Conservation (phyloP, 73 alveolate genomes). For the Breviolum minutum region DNA sequence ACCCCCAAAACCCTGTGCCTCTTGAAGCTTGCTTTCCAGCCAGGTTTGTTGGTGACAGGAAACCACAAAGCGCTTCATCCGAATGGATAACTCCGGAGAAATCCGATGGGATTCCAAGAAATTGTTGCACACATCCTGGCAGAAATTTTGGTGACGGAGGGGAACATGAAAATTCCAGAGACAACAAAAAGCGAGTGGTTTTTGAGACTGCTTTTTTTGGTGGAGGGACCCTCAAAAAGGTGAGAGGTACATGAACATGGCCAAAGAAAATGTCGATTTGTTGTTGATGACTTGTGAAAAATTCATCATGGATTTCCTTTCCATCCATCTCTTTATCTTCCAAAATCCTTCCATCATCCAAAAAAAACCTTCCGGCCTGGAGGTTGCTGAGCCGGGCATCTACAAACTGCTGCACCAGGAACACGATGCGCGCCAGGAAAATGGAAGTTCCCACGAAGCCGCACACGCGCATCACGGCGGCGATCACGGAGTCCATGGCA, state of each 20-base stretch:
- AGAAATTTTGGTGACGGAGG: background rate
- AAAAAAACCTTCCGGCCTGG: background rate
- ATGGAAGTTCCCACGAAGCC: constrained; percentile 92
- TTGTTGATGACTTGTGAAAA: background rate
- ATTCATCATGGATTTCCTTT: too few species aligned
- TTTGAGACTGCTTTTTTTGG: background rate
- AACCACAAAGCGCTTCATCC: constrained; percentile 83
- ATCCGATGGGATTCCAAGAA: constrained; percentile 74
- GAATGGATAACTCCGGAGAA: constrained; percentile 50
- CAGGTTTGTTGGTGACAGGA: constrained; percentile 89
- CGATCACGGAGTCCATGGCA: constrained; percentile 13
- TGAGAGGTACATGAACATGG: background rate
- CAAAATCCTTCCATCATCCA: background rate
- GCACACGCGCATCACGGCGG: constrained; percentile 34
- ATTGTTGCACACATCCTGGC: constrained; percentile 67
- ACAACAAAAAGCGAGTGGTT: too few species aligned
- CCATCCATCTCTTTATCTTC: background rate
- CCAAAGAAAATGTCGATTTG: background rate
- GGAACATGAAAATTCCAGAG: too few species aligned
- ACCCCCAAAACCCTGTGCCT: background rate
- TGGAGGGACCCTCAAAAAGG: background rate
- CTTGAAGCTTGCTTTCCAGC: constrained; percentile 83
- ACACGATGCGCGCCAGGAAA: constrained; percentile 67
- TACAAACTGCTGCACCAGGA: constrained; percentile 85
- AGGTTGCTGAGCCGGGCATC: constrained; percentile 75